Base-by-base conservation (phyloP, 495 filamentous ascomycete genomes). In the Trichoderma gamsii region DNA sequence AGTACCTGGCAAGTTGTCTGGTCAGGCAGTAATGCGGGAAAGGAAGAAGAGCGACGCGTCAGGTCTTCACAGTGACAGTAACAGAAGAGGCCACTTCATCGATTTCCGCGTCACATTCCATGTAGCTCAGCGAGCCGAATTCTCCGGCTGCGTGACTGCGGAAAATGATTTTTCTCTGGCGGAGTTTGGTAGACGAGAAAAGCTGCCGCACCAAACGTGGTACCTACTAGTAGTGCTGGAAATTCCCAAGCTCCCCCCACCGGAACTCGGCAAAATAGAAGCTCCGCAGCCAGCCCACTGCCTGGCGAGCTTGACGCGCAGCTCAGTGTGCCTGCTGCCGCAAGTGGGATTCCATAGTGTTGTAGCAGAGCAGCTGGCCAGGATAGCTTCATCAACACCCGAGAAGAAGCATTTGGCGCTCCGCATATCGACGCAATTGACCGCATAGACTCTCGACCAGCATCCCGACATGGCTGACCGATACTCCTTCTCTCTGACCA, bases 401-500 rank as follows among this genome's bases (percentile, higher is more conserved):
- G 11, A 29, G 56, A 12, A 32, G n/a, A 61, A 29, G 56, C 56
- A 35, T 61, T n/a, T 61, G 56, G 11, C n/a, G 49, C 56, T 32
- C 56, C 56, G 27, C 56, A 27, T 49, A 44, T 52, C 68, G 52
- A 71, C 41, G 66, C 63, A 64, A 68, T 23, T 71, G 18, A 65
- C 56, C 72, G 64, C 67, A 46, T 32, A 15, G 32, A 66, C 43
- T 2, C 9, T 32, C 16, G 18, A 23, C 56, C 70, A 13, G 66
- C 27, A 41, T 51, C 23, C 9, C 71, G 81, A 71, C 76, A 99
- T 99, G 95, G 93, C 95, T 72, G 96, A 99, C 81, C 86, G 96
- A 83, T 99, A 99, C 79, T 97, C 95, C 63, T 99, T 98, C 89
- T 98, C 96, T 49, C 85, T 99, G 74, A 99, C 95, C 64, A 99